phyloP scores from a whole-genome alignment of 2,329 filamentous ascomycete genomes.

The Davidsoniella virescens region DNA sequence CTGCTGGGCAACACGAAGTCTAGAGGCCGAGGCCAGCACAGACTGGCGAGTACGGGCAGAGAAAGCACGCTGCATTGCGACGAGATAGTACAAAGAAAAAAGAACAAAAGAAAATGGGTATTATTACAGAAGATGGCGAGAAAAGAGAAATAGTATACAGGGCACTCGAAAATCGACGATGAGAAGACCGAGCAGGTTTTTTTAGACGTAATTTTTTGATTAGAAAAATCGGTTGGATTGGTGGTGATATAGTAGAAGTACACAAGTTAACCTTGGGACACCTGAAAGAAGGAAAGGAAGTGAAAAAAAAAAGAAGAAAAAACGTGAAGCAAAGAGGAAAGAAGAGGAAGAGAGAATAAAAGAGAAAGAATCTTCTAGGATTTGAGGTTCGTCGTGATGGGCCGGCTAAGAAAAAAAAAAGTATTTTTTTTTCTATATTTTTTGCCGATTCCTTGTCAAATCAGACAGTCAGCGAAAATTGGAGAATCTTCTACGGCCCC shows the following conservation, averaged over 20 bases:
- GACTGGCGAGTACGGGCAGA: conserved; percentile 66
- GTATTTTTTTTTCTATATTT: background rate
- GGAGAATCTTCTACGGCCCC: conserved; percentile 15
- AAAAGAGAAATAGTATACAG: conserved; percentile 13
- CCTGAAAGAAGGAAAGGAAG: conserved; percentile 14
- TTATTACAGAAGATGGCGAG: conserved; percentile 15
- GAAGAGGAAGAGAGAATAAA: conserved; percentile 7
- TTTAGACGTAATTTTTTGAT: background rate
- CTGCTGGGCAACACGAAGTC: conserved; percentile 60
- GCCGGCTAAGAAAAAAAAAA: conserved; percentile 8
- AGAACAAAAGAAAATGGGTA: conserved; percentile 14
- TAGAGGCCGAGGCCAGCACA: conserved; percentile 54
- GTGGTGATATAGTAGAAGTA: conserved; percentile 5
- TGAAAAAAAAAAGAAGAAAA: conserved; percentile 9
- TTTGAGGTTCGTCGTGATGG: conserved; percentile 6
- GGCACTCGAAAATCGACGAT: background rate
- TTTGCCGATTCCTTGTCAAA: background rate
- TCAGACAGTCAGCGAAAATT: conserved; percentile 11
- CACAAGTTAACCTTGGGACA: conserved; percentile 11
- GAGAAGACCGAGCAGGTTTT: background rate
- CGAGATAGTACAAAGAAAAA: conserved; percentile 18
- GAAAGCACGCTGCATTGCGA: conserved; percentile 89
- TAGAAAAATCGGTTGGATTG: background rate
- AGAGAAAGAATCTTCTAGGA: conserved; percentile 2
- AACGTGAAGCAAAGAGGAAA: conserved; percentile 14